Evolutionary conservation across 1,284 basidiomycete genomes (phyloP), one percentile per base, ranked within the genome.

Genomic region (Ustilago cynodontis): DNA sequence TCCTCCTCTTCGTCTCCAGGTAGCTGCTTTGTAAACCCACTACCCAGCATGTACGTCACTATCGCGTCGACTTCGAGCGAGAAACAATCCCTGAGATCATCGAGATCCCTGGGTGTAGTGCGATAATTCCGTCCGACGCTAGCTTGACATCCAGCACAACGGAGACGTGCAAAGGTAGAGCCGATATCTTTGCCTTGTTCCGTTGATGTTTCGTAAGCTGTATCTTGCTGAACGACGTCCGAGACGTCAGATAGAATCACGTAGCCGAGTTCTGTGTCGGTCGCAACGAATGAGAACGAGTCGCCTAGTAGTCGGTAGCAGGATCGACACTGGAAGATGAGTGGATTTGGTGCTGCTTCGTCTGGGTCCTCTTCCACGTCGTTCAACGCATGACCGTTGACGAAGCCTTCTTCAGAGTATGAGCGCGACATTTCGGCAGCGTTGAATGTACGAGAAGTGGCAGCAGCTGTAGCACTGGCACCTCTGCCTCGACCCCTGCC

Each of bases 281-380:
- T 78, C 2, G 68, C 65, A 13, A 80, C 58, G 45, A 76, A 82
- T 6, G 66, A 49, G 13, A 67, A 49, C 20, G 80, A 77, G 50
- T 82, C 80, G 31, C 69, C 78, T 2, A 82, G 49, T 8, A 80
- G 55, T 0, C 73, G 62, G 24, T 66, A 73, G 53, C 80, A 82
- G 2, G 26, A 9, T 0, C 62, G 53, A 31, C 80, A 82, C 47
- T 82, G 80, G 20, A 82, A 80, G 20, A 70, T 75, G 24, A 80
- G 65, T 2, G 74, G 72, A 53, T 59, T 71, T 53, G 59, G 59
- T 2, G 61, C 60, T 24, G n/a, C 26, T 7, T 50, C 41, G 3
- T 51, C 58, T 29, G 16, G 16, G n/a, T 45, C 54, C 31, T 37
- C 54, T 29, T 39, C 33, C 13, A 26, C 13, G 20, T 20, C 33